A percentile compares a stretch with the other conserved stretches of the same genome.
Evolutionary conservation across 1,284 basidiomycete genomes (phyloP).

Genomic region (Athelia sp.): DNA sequence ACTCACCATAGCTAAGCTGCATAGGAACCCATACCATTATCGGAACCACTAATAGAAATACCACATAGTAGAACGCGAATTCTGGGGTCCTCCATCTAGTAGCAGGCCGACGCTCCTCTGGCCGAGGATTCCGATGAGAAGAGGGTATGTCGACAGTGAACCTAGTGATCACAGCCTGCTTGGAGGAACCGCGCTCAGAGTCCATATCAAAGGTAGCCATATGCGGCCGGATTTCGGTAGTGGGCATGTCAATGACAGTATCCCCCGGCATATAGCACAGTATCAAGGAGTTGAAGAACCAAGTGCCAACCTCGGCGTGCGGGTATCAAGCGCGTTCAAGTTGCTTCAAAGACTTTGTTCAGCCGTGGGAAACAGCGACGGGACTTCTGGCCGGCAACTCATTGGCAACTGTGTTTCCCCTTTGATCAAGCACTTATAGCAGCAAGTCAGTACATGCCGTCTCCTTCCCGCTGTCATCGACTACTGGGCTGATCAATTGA

Average conservation of each 20-base stretch:
- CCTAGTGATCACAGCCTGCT: slow-evolving; percentile 27
- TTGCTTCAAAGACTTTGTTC: too few relatives aligned
- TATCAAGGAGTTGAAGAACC: too few relatives aligned
- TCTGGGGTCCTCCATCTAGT: slow-evolving; percentile 80
- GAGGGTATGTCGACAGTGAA: slow-evolving; percentile 47
- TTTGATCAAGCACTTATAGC: too few relatives aligned
- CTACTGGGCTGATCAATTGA: background rate
- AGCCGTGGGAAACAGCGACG: too few relatives aligned
- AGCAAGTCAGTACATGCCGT: too few relatives aligned
- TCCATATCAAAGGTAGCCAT: background rate
- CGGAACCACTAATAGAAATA: slow-evolving; percentile 63
- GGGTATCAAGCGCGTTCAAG: too few relatives aligned
- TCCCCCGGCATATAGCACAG: slow-evolving; percentile 1
- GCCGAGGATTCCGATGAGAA: slow-evolving; percentile 21
- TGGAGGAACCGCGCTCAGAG: background rate
- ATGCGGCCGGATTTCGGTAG: slow-evolving; percentile 6
- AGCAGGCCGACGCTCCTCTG: slow-evolving; percentile 23
- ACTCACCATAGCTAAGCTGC: slow-evolving; percentile 71
- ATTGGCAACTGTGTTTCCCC: too few relatives aligned
- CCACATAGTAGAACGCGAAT: slow-evolving; percentile 75
- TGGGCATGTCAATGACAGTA: slow-evolving; percentile 8
- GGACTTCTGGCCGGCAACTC: too few relatives aligned
- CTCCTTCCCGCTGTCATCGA: too few relatives aligned
- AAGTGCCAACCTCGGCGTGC: too few relatives aligned
- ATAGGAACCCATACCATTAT: slow-evolving; percentile 81